These are phyloP conservation scores for Trypanosoma vivax DNA, from an alignment of 208 protist genomes.

Conservation along the genomic window DNA sequence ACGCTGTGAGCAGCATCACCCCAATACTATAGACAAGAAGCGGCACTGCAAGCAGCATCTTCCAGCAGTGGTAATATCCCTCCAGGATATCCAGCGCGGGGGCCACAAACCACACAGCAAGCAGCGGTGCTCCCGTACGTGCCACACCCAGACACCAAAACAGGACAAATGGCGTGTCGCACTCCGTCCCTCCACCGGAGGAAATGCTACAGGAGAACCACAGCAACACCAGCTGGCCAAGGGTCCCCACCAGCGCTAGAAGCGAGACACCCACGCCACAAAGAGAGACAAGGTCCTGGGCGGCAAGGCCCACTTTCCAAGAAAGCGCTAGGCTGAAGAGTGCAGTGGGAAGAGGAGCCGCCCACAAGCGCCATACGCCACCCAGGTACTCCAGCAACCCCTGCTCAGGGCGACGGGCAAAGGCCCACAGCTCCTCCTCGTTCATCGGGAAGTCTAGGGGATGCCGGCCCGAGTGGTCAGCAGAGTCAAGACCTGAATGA, in stretches of 20 bases:
- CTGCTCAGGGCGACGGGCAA: conserved; percentile 27
- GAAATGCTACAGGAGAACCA: conserved; percentile 44
- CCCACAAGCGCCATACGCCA: conserved; percentile 27
- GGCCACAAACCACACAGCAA: conserved; percentile 50
- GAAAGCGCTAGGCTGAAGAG: conserved; percentile 30
- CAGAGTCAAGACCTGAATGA: neutral
- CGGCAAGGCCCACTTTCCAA: conserved; percentile 38
- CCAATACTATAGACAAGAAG: conserved; percentile 16
- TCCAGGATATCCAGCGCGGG: conserved; percentile 49
- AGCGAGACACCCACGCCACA: conserved; percentile 71
- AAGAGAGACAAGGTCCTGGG: conserved; percentile 52
- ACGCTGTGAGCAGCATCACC: conserved; percentile 16
- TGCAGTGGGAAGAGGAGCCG: conserved; percentile 19
- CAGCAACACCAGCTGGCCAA: conserved; percentile 49
- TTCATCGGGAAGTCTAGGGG: conserved; percentile 43
- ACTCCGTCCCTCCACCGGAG: conserved; percentile 34
- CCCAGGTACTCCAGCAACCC: conserved; percentile 26
- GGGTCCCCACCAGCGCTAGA: conserved; percentile 38
- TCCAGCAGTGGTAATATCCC: conserved; percentile 26
- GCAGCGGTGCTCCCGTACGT: conserved; percentile 35
- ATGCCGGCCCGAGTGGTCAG: neutral
- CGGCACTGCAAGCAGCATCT: conserved; percentile 29
- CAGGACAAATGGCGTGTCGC: conserved; percentile 57
- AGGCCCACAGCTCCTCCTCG: conserved; percentile 31
- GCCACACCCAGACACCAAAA: conserved; percentile 58